Evolutionary conservation across 2,329 filamentous ascomycete genomes (phyloP), one percentile per base, ranked within the genome.

Genomic region (Phyllosticta capitalensis): DNA sequence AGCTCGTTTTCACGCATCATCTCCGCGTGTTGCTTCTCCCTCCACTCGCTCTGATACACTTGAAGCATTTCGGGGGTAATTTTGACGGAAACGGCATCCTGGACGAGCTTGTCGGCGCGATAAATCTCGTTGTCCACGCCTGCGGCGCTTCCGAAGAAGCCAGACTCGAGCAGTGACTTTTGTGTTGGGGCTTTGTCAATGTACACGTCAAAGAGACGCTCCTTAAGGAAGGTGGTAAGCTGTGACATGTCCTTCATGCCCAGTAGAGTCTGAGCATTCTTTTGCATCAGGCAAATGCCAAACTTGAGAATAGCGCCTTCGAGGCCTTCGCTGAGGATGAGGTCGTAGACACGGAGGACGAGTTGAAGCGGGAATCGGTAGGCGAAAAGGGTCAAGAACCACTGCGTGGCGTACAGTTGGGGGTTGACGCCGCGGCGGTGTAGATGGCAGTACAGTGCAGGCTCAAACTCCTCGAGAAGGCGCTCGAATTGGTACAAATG

Each of bases 311-410:
- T 94, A 0, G 94, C 94, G 55, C 79, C 80, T 57, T 91, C 89
- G 17, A 99, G 79, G 2, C 95, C 94, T 73, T 97, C 92, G 53
- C 90, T 94, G 19, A 99, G 80, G 56, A 99, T 94, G 59, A 99
- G 78, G 70, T 99, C 94, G 74, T 97, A 99, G 55, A 99, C 95
- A 30, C 94, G 89, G 61, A 99, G 85, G 6, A 99, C 94, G 9
- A 99, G 84, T 70, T 99, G 94, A 7, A 99, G 81, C 9, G 94
- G 94, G 73, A 99, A 99, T 50, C 95, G 89, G 73, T 99, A 99
- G 30, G 92, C 91, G 70, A 99, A 99, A n/a, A 99, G 81, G 0
- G 94, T 99, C 55, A 99, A 81, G 75, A 99, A 99, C 94, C 94
- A 99, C 73, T 99, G 94, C 0, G 94, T 99, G 52, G 94, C 94